These are phyloP conservation scores for Debaryomyces hansenii DNA, from an alignment of 805 yeast species.

Conservation along the genomic window DNA sequence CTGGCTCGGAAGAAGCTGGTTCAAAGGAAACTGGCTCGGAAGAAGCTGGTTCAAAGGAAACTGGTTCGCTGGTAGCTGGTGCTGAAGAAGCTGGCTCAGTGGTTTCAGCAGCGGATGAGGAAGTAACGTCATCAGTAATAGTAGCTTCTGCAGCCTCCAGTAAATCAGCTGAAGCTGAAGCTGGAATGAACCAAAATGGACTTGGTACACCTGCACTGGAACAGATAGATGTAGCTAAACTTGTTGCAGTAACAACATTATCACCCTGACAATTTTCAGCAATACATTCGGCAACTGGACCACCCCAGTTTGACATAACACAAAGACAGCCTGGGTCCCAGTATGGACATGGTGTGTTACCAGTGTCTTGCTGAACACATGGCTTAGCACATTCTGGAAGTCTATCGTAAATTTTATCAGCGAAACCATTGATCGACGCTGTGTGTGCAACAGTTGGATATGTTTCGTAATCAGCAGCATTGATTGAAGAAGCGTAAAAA, in stretches of 20 bases:
- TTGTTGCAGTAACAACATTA: slow-evolving; percentile 26
- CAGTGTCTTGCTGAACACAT: slow-evolving; percentile 33
- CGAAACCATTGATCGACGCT: slow-evolving; percentile 44
- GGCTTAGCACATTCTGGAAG: slow-evolving; percentile 37
- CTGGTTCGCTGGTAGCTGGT: background rate
- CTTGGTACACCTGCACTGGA: slow-evolving; percentile 32
- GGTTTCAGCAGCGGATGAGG: slow-evolving; percentile 3
- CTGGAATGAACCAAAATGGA: slow-evolving; percentile 33
- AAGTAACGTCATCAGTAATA: slow-evolving; percentile 11
- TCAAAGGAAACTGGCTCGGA: slow-evolving; percentile 3
- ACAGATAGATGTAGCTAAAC: slow-evolving; percentile 33
- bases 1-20: background rate
- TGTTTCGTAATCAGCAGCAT: slow-evolving; percentile 24
- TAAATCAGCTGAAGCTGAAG: slow-evolving; percentile 26
- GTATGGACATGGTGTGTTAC: slow-evolving; percentile 43
- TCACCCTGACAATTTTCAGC: slow-evolving; percentile 34
- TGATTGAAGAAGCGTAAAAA: slow-evolving; percentile 2
- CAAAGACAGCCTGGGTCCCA: slow-evolving; percentile 49
- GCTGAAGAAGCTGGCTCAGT: background rate
- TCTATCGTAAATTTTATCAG: slow-evolving; percentile 32
- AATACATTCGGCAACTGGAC: slow-evolving; percentile 38
- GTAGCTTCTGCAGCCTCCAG: slow-evolving; percentile 15
- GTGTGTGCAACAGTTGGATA: slow-evolving; percentile 38
- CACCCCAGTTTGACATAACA: slow-evolving; percentile 37
- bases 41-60: background rate